A percentile compares a stretch with the other conserved stretches of the same genome.
Conservation (phyloP, 345 rosid species). For the Heritiera littoralis region DNA sequence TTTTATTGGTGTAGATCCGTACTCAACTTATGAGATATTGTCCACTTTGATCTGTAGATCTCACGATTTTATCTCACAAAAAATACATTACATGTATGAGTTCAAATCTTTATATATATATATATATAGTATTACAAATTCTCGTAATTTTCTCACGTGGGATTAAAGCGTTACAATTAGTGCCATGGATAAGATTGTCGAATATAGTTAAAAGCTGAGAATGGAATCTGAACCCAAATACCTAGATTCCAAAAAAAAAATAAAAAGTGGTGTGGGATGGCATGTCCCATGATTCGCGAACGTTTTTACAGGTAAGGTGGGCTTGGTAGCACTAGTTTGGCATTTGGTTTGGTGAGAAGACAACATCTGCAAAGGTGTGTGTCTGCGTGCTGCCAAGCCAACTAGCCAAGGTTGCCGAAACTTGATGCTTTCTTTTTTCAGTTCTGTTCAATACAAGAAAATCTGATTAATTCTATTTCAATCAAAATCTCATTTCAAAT, state of each 20-base stretch:
- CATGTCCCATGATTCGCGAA: constrained; percentile 14
- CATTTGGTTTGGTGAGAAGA: constrained; percentile 51
- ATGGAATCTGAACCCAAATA: not conserved
- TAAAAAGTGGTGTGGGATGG: constrained; percentile 11
- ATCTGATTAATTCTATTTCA: not conserved
- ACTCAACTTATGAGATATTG: too few relatives aligned
- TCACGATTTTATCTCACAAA: too few relatives aligned
- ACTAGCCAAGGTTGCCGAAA: constrained; percentile 31
- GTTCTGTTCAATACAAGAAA: not conserved
- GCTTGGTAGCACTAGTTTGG: constrained; percentile 42
- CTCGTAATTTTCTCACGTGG: too few relatives aligned
- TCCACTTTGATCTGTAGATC: too few relatives aligned
- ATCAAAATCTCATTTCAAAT: too few relatives aligned
- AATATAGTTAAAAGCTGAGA: too few relatives aligned
- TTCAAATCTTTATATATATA: too few relatives aligned
- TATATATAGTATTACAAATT: too few relatives aligned
- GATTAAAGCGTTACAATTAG: too few relatives aligned
- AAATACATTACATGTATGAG: too few relatives aligned
- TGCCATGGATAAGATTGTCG: too few relatives aligned
- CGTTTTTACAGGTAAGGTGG: constrained; percentile 18
- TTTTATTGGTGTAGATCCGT: too few relatives aligned
- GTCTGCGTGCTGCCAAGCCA: constrained; percentile 16
- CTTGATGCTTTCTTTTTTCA: not conserved
- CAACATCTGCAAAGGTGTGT: constrained; percentile 29
- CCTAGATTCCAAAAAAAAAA: not conserved